Evolutionary conservation across 108 stramenopile genomes (phyloP).

Genomic region (Cyclotella atomus): DNA sequence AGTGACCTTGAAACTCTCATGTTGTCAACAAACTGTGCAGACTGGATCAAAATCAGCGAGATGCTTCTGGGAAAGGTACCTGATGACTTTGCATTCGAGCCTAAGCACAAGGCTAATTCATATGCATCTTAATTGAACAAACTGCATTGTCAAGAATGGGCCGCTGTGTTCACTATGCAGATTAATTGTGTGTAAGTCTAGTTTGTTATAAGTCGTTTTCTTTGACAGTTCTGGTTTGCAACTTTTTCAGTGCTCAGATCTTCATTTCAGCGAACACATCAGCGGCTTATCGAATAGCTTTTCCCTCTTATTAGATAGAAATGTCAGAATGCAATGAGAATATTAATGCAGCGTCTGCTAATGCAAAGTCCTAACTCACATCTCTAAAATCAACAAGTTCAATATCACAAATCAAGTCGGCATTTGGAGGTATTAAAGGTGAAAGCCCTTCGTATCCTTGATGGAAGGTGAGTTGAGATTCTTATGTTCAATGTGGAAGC

Average conservation of each 20-base stretch:
- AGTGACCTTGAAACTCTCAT: constrained; percentile 82
- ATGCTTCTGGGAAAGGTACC: constrained; percentile 95
- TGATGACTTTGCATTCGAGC: constrained; percentile 90
- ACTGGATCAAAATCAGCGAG: constrained; percentile 97
- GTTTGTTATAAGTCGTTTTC: not conserved
- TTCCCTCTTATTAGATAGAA: not conserved
- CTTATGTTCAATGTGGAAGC: not conserved
- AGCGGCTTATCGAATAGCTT: constrained; percentile 8
- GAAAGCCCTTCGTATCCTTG: constrained; percentile 14
- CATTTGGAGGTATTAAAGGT: constrained; percentile 11
- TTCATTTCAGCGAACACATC: not conserved
- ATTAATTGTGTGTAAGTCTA: not conserved
- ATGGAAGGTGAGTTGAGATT: not conserved
- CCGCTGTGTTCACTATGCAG: not conserved
- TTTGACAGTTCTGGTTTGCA: too few species aligned
- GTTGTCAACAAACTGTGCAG: constrained; percentile 63
- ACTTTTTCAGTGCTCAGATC: too few species aligned
- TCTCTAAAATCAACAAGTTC: constrained; percentile 18
- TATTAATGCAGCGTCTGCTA: not conserved
- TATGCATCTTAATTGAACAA: too few species aligned
- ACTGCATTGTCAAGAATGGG: too few species aligned
- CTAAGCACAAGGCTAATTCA: constrained; percentile 92
- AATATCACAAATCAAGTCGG: constrained; percentile 18
- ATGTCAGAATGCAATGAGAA: not conserved
- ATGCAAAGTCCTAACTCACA: not conserved